Base-by-base conservation (phyloP, 1,284 basidiomycete genomes). In the Ustilago hordei region DNA sequence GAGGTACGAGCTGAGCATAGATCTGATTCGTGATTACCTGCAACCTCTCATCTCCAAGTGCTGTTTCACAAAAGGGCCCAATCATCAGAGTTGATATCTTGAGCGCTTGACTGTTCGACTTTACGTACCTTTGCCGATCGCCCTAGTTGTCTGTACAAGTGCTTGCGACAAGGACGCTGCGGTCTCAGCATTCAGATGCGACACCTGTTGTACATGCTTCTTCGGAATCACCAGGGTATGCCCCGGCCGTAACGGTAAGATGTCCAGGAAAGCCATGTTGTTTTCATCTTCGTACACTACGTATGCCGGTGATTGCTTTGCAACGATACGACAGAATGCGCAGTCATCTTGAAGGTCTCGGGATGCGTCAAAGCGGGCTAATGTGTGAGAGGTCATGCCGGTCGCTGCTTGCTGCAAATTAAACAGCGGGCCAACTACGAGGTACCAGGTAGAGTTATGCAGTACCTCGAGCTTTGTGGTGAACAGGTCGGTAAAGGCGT, bases 1-100 rank as follows among this genome's bases (percentile, higher is more conserved):
- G 92, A n/a, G 90, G 90, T 3, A 93, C 91, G 7, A 91, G 91
- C 81, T 93, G 92, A 0, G 91, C 92, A 80, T 93, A 93, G 83
- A 93, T 91, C 84, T 93, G 92, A 64, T 84, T 81, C 1, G 80
- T 77, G 53, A 78, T 75, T 28, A 80, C 75, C n/a, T 81, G 80
- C 50, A 81, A 19, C n/a, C 80, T 50, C 31, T 81, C 80, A 34
- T 81, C 80, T n/a, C 61, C 71, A 9, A 81, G 60, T 1, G 75
- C 80, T 78, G 39, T 15, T 28, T 28, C 36, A 43, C 36, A 39
- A 59, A 39, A 34, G 17, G 8, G 43, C 32, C n/a, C 19, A 7
- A 9, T 28, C 38, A 12, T 43, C 19, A n/a, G 41, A 17, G 28
- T 19, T 19, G 17, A 23, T 12, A 13, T 50, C 23, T 32, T 31